Conservation (phyloP, 78 protist species). For the Polysphondylium violaceum region DNA sequence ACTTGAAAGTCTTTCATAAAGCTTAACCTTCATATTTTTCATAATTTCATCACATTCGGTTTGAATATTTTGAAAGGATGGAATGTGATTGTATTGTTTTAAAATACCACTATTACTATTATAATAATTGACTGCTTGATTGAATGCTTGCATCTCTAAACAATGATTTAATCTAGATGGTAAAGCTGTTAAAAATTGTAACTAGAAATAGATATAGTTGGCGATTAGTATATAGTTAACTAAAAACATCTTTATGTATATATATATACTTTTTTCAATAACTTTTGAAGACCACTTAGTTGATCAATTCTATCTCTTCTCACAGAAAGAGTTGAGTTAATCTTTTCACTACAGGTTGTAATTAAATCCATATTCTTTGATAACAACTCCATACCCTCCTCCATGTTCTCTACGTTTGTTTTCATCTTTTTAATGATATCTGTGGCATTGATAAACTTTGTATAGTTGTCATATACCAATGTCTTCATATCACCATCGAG, state of each 20-base stretch:
- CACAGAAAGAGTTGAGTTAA: constrained; percentile 83
- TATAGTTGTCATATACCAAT: constrained; percentile 97
- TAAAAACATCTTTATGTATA: neutral
- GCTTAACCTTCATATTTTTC: constrained; percentile 41
- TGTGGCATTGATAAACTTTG: constrained; percentile 95
- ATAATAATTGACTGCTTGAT: constrained; percentile 89
- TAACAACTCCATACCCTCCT: constrained; percentile 85
- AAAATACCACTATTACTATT: constrained; percentile 81
- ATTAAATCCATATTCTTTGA: constrained; percentile 84
- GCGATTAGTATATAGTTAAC: neutral
- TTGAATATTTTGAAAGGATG: constrained; percentile 89
- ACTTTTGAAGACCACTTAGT: constrained; percentile 82
- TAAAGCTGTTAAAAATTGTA: constrained; percentile 93
- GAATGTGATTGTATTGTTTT: constrained; percentile 88
- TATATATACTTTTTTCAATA: constrained; percentile 73
- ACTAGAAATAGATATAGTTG: constrained; percentile 17
- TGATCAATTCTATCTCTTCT: constrained; percentile 81
- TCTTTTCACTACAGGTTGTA: constrained; percentile 49
- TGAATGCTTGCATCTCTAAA: constrained; percentile 83
- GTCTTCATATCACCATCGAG: constrained; percentile 95
- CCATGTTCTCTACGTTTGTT: constrained; percentile 91
- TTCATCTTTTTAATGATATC: constrained; percentile 96
- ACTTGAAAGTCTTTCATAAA: constrained; percentile 35
- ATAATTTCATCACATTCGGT: constrained; percentile 73
- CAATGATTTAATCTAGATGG: constrained; percentile 88